A percentile compares a stretch with the other conserved stretches of the same genome.
These are phyloP conservation scores for Phialophora chinensis DNA, from an alignment of 2,329 filamentous ascomycete species.

Conservation along the genomic window DNA sequence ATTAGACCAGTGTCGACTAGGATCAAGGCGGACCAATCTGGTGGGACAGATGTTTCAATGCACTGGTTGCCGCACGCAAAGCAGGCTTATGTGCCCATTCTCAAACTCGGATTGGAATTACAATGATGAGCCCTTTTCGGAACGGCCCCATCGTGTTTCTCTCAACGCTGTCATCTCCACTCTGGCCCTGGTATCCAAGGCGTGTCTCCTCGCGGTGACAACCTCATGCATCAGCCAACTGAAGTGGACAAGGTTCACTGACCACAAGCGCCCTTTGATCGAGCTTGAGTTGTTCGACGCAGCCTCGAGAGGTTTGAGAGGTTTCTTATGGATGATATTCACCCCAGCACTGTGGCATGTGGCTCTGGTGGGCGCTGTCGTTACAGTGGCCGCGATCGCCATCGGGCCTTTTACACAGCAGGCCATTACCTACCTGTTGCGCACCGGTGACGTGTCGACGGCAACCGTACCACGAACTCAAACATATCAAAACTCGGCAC, in stretches of 20 bases:
- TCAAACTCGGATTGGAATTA: no score
- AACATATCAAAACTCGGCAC: neutral
- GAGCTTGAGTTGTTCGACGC: constrained; percentile 1
- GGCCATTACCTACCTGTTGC: neutral
- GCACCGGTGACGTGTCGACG: neutral
- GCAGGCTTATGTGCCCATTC: no score
- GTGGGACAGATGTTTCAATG: no score
- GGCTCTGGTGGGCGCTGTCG: neutral
- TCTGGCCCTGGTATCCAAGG: neutral
- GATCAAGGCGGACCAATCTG: no score
- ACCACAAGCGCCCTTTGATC: neutral
- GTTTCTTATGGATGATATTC: neutral
- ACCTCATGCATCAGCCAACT: neutral
- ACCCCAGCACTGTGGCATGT: neutral
- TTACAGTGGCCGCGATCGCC: neutral
- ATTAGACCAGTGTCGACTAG: no score
- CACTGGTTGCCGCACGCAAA: no score
- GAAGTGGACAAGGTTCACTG: neutral
- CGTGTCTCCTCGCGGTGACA: neutral
- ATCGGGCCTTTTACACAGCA: neutral
- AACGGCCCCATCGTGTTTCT: neutral
- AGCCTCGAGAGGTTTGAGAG: neutral
- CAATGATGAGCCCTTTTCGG: neutral
- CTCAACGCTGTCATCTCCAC: constrained; percentile 3
- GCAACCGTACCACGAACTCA: neutral